These are phyloP conservation scores for Capsella bursapastoris DNA, from an alignment of 345 rosid genomes.

Conservation along the genomic window DNA sequence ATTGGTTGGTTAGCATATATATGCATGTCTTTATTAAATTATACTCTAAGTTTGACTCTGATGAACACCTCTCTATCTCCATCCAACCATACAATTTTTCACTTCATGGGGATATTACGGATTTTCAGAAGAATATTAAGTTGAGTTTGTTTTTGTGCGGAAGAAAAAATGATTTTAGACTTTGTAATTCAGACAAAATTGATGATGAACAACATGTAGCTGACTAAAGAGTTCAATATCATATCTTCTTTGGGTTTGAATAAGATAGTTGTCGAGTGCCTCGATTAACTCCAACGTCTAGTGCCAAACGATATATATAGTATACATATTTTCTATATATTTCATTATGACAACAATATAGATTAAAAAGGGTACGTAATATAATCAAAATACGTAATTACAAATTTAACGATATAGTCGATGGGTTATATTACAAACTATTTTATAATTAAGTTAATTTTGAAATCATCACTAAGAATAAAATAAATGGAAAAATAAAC, in stretches of 20 bases:
- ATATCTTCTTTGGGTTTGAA: background rate
- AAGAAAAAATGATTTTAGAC: background rate
- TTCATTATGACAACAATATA: too few species aligned
- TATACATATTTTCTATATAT: too few species aligned
- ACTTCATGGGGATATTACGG: background rate
- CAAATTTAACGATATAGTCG: too few species aligned
- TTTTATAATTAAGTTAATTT: background rate
- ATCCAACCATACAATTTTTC: background rate
- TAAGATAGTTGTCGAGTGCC: background rate
- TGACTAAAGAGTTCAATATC: background rate
- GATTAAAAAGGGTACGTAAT: too few species aligned
- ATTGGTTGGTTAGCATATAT: background rate
- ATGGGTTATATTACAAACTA: too few species aligned
- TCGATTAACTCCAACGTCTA: background rate
- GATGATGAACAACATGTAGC: background rate
- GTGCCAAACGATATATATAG: too few species aligned
- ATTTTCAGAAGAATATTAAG: background rate
- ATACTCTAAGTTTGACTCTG: conserved; percentile 1
- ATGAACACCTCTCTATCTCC: background rate
- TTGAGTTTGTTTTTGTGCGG: conserved; percentile 8
- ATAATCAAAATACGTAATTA: too few species aligned
- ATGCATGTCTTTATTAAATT: background rate
- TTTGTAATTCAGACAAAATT: background rate
- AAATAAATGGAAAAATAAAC: background rate
- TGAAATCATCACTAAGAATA: background rate